These are phyloP conservation scores for Letharia lupina DNA, from an alignment of 495 filamentous ascomycete species.

Conservation along the genomic window DNA sequence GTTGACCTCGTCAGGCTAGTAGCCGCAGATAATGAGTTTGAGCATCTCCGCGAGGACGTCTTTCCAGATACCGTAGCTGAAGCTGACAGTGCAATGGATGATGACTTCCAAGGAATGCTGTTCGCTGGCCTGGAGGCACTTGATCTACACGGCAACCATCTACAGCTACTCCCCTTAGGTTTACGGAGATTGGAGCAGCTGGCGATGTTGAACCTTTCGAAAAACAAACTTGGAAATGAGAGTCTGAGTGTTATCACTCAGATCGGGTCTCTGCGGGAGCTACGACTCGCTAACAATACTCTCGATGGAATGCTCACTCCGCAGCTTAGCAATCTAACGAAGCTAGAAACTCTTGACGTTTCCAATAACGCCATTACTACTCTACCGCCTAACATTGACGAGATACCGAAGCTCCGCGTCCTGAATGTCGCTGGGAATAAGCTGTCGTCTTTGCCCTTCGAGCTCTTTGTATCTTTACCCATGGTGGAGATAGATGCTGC, in stretches of 20 bases:
- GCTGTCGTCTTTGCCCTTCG: constrained; percentile 60
- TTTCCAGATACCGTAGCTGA: constrained; percentile 61
- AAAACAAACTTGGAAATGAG: constrained; percentile 66
- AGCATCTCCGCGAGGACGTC: constrained; percentile 57
- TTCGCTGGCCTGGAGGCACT: constrained; percentile 78
- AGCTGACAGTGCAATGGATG: constrained; percentile 47
- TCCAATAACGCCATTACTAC: constrained; percentile 70
- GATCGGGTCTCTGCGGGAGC: constrained; percentile 60
- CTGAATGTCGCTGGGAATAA: constrained; percentile 73
- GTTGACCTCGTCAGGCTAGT: constrained; percentile 86
- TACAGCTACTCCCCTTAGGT: constrained; percentile 64
- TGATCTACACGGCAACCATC: constrained; percentile 77
- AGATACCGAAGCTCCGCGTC: constrained; percentile 56
- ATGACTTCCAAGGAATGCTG: constrained; percentile 57
- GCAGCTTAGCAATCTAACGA: constrained; percentile 48
- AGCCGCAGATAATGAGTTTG: constrained; percentile 87
- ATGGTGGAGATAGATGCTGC: constrained; percentile 67
- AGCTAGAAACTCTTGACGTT: constrained; percentile 73
- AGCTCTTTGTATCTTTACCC: constrained; percentile 54
- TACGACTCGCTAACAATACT: constrained; percentile 73
- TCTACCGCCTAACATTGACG: constrained; percentile 59
- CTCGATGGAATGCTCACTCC: constrained; percentile 56
- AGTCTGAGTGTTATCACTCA: constrained; percentile 64
- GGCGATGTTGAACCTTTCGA: constrained; percentile 74
- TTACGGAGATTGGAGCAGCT: constrained; percentile 63